Base-by-base conservation (phyloP, 106 monocot genomes). In the Dendrobium chrysotoxum region DNA sequence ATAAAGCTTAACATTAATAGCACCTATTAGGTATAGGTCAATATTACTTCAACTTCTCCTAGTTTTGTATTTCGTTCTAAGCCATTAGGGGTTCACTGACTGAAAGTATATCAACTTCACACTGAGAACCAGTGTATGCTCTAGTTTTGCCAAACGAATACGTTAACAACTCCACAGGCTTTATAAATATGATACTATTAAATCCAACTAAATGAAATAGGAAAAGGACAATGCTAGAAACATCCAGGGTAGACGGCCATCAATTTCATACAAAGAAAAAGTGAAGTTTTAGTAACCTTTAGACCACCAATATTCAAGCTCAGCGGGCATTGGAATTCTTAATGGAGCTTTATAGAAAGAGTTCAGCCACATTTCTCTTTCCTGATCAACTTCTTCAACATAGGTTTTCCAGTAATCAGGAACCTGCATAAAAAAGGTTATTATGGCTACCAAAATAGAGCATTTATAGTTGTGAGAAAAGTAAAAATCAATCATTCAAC, bases 221-320 rank as follows among this genome's bases (percentile, higher is more conserved):
- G 13, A 13, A 66, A 66, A 66, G 66, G 66, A 28, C 23, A 26
- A 67, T 25, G 26, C 28, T 28, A 25, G 28, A 67, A 67, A 67
- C 23, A 35, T 35, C 35, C 26, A 30, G 28, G 3, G 28, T 67
- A 15, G 4, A 30, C 7, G 7, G 26, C 31, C 13, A 70, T 38
- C 70, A 39, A 42, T 28, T 42, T 73, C 4, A 54, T 0, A 81
- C 26, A 72, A 44, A 40, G 11, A 58, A 79, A 38, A 2, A 76
- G 20, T 23, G 26, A 66, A 81, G 16, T 28, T 31, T 53, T n/a
- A 39, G 46, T 28, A 77, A 94, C 94, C 91, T 88, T 86, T 89
- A 80, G 86, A 85, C 94, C 94, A 91, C 94, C 91, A 94, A 85
- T 91, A 87, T 81, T 91, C 91, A 78, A 94, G 94, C 82, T 94